These are phyloP conservation scores for Sonneratia alba DNA, from an alignment of 345 rosid species.

Conservation along the genomic window DNA sequence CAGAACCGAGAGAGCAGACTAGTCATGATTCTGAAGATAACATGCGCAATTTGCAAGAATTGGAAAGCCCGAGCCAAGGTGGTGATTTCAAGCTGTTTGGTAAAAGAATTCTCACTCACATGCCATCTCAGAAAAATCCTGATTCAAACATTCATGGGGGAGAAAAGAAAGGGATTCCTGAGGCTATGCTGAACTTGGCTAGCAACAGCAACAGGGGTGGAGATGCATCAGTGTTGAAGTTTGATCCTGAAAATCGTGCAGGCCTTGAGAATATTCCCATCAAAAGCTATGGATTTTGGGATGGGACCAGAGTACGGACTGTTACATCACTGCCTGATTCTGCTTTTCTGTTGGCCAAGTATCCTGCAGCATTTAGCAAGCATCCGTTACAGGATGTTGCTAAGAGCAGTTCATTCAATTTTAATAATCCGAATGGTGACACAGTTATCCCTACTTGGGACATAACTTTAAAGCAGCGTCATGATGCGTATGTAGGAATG, in stretches of 20 bases:
- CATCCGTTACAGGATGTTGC: conserved; percentile 3
- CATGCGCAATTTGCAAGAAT: conserved; percentile 12
- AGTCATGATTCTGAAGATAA: conserved; percentile 1
- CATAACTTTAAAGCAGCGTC: conserved; percentile 32
- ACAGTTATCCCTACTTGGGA: conserved; percentile 27
- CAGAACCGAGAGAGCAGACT: not conserved
- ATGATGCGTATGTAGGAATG: conserved; percentile 28
- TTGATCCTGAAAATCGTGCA: conserved; percentile 32
- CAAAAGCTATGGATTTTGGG: conserved; percentile 76
- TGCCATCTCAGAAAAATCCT: conserved; percentile 18
- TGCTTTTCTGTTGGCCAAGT: conserved; percentile 32
- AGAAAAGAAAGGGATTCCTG: conserved; percentile 26
- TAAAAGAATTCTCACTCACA: conserved; percentile 43
- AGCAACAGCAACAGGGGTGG: conserved; percentile 27
- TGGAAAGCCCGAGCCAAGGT: conserved; percentile 40
- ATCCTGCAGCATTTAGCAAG: conserved; percentile 24
- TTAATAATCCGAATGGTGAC: conserved; percentile 18
- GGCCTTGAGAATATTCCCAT: conserved; percentile 57
- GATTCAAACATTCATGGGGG: conserved; percentile 19
- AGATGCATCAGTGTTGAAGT: conserved; percentile 24
- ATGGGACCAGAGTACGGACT: conserved; percentile 68
- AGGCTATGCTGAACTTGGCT: conserved; percentile 13
- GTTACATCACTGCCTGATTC: conserved; percentile 32
- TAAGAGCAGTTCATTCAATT: conserved; percentile 20
- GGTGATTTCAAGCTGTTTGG: conserved; percentile 85